phyloP scores from a whole-genome alignment of 495 filamentous ascomycete species.

The Rostrohypoxylon terebratum region DNA sequence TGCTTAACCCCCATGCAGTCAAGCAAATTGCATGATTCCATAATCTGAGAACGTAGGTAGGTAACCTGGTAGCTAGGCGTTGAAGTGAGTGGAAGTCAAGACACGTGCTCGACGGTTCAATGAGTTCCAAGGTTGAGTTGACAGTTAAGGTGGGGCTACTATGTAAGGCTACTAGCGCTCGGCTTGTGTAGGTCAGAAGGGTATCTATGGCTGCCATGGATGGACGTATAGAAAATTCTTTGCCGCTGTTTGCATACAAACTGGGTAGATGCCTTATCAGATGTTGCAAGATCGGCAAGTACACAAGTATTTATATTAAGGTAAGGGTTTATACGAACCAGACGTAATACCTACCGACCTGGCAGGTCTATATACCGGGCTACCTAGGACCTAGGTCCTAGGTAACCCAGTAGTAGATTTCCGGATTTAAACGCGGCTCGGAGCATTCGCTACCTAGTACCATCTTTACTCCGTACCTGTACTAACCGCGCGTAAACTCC shows the following conservation, averaged over 20 bases:
- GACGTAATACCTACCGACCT: too few species aligned
- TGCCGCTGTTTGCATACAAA: not conserved
- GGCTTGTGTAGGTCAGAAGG: not conserved
- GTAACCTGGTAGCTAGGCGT: not conserved
- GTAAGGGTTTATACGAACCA: too few species aligned
- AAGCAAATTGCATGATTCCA: slow-evolving; percentile 2
- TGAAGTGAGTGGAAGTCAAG: not conserved
- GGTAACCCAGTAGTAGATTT: too few species aligned
- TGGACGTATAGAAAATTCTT: not conserved
- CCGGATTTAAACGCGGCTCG: slow-evolving; percentile 10
- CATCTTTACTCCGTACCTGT: not conserved
- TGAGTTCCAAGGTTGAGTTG: too few species aligned
- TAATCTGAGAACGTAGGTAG: slow-evolving; percentile 2
- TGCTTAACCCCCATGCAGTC: not conserved
- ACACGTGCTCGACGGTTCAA: slow-evolving; percentile 10
- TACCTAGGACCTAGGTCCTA: slow-evolving; percentile 1
- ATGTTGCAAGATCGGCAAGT: not conserved
- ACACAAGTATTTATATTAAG: too few species aligned
- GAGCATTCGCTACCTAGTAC: slow-evolving; percentile 3
- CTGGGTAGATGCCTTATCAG: not conserved
- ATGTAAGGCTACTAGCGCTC: slow-evolving; percentile 5
- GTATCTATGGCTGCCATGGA: not conserved
- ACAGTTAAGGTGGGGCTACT: slow-evolving; percentile 7
- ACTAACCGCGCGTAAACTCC: not conserved
- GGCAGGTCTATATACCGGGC: too few species aligned